Base-by-base conservation (phyloP, 2,329 filamentous ascomycete species). In the Davidsoniella australis region DNA sequence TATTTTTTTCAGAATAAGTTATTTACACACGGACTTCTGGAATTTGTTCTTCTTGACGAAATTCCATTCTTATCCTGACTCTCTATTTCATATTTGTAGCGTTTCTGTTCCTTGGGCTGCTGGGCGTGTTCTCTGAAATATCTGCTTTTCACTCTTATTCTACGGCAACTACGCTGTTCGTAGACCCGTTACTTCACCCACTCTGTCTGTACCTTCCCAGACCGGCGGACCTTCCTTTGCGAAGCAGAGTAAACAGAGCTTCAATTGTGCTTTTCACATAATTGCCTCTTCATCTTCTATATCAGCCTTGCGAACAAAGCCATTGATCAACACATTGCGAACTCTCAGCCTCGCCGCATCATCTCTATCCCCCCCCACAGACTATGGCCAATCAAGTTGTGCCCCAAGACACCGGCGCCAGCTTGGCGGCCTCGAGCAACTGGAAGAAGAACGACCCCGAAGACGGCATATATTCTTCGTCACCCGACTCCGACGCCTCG, bases 401-500 rank as follows among this genome's bases (percentile, higher is more conserved):
- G 36, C 26, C 47, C 16, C 45, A 50, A 41, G 47, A 53, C 36
- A 47, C 26, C 12, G 51, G 47, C 24, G 47, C 45, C 24, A 24
- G 6, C 24, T 5, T 42, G 18, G 10, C 12, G 10, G 39, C 36
- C 33, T 23, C 36, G 12, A 3, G 16, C 44, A 33, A 37, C 23
- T 45, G 36, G 8, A 50, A 53, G 16, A 42, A 47, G 10, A 14
- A 37, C 7, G 42, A 46, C 14, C 42, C 42, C 26, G 48, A 64
- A 49, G 52, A 58, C 49, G 53, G 56, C 47, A 48, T 50, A 24
- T 45, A 54, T 47, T 10, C 56, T 41, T 55, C 58, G 41, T 42
- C 57, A 36, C 55, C 56, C 48, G 55, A 56, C 43, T 61, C 60
- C 53, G 55, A 61, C 49, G 63, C 61, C 54, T 67, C 71, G 51